Percentiles rank a stretch among this genome's conserved stretches.
These are phyloP conservation scores for Microstroma glucosiphilum DNA, from an alignment of 1,284 basidiomycete genomes.

Conservation along the genomic window DNA sequence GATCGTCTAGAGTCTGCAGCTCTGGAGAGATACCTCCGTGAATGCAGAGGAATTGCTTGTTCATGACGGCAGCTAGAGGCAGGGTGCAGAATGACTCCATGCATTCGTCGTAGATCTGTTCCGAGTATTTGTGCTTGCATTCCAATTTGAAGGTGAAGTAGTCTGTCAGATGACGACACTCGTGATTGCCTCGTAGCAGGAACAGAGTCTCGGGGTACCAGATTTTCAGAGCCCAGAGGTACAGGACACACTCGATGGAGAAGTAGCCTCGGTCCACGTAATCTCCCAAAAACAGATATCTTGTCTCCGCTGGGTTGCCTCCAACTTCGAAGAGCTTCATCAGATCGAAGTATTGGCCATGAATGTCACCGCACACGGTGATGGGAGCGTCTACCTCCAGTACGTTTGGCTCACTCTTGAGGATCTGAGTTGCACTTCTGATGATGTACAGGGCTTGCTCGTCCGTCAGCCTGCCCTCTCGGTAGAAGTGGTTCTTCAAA, in stretches of 20 bases:
- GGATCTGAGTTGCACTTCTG: slow-evolving; percentile 65
- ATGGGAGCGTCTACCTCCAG: slow-evolving; percentile 88
- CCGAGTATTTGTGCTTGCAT: slow-evolving; percentile 51
- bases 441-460: slow-evolving; percentile 59
- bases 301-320: slow-evolving; percentile 48
- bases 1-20: slow-evolving; percentile 74
- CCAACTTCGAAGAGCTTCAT: slow-evolving; percentile 51
- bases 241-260: slow-evolving; percentile 50
- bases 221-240: slow-evolving; percentile 49
- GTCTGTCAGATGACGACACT: slow-evolving; percentile 50
- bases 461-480: slow-evolving; percentile 64
- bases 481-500: slow-evolving; percentile 97
- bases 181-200: slow-evolving; percentile 50
- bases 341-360: slow-evolving; percentile 50
- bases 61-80: slow-evolving; percentile 88
- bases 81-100: slow-evolving; percentile 80
- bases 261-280: slow-evolving; percentile 51
- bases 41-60: slow-evolving; percentile 94
- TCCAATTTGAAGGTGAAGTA: slow-evolving; percentile 51
- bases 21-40: slow-evolving; percentile 89
- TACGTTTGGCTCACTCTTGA: slow-evolving; percentile 78
- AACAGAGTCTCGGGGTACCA: slow-evolving; percentile 50
- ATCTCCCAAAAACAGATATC: slow-evolving; percentile 50
- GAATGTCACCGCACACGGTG: slow-evolving; percentile 56
- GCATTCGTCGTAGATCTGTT: slow-evolving; percentile 50